These are phyloP conservation scores for Atkinsonella texensis DNA, from an alignment of 2,329 filamentous ascomycete genomes.

Conservation along the genomic window DNA sequence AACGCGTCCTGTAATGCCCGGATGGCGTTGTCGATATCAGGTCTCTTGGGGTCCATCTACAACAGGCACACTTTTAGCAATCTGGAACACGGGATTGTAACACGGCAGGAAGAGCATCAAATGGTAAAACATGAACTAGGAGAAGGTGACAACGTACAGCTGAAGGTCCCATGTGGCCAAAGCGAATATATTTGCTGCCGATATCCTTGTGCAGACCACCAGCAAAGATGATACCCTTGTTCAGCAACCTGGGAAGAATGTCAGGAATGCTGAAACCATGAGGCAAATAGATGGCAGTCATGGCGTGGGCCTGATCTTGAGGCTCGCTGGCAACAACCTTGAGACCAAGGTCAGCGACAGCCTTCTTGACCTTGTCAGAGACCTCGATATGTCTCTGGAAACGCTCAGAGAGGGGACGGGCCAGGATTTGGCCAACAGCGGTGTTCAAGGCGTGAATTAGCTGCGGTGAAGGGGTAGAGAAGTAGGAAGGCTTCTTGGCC, in stretches of 20 bases:
- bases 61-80: not conserved
- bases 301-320: constrained; percentile 88
- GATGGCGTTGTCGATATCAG: constrained; percentile 76
- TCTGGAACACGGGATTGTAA: not conserved
- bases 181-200: constrained; percentile 82
- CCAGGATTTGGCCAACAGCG: constrained; percentile 71
- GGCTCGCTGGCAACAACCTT: constrained; percentile 76
- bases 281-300: constrained; percentile 95
- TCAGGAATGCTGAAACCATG: constrained; percentile 71
- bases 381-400: constrained; percentile 71
- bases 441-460: constrained; percentile 89
- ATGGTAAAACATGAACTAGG: not conserved
- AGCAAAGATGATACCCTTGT: constrained; percentile 86
- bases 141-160: constrained; percentile 41
- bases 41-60: constrained; percentile 61
- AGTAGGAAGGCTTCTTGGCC: constrained; percentile 94
- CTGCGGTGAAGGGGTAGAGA: constrained; percentile 91
- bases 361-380: constrained; percentile 78
- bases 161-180: constrained; percentile 96
- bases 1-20: constrained; percentile 64
- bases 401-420: constrained; percentile 66
- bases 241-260: constrained; percentile 70
- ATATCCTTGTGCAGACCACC: constrained; percentile 95
- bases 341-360: constrained; percentile 67
- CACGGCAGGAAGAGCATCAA: not conserved